Base-by-base conservation (phyloP, 2,329 filamentous ascomycete genomes). In the Pseudocercospora ulei region DNA sequence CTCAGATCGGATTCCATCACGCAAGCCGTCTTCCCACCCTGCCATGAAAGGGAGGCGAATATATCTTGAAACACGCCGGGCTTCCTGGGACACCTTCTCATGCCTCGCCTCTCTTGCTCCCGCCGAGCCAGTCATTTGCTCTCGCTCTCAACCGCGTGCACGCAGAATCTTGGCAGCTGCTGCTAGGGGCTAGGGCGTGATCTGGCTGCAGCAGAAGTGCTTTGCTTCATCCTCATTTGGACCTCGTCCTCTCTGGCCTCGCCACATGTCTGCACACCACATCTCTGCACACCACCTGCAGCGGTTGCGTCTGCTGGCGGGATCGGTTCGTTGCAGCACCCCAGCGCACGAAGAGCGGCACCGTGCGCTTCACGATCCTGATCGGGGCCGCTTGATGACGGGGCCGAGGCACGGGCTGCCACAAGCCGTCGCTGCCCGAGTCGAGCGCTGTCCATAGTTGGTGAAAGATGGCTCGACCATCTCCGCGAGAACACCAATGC, bases 11-110 rank as follows among this genome's bases (percentile, higher is more conserved):
- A n/a, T n/a, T 33, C 18, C 18, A 22, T 22, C 30, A 22, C 23
- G 18, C 30, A 33, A 33, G 9, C 30, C 1, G 18, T 23, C n/a
- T 33, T 33, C 30, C 30, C 14, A 3, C 30, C 17, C 14, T 17
- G 16, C 18, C 30, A 33, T 33, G 30, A 33, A 33, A 16, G n/a
- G n/a, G 11, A 33, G 30, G 18, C 30, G 30, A 33, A 9, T 23
- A 22, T 19, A 33, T 22, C 30, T 13, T 23, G 30, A 33, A 33
- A 23, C 24, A 26, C 4, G n/a, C n/a, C n/a, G n/a, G n/a, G n/a
- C n/a, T n/a, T n/a, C n/a, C n/a, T n/a, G n/a, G n/a, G n/a, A n/a
- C n/a, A n/a, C n/a, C n/a, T n/a, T n/a, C n/a, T n/a, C 5, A 11
- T 19, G 17, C 8, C 14, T 11, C 6, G 30, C 29, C 19, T 7